Base-by-base conservation (phyloP, 306 rosid species). In the Gleditsia sinensis region DNA sequence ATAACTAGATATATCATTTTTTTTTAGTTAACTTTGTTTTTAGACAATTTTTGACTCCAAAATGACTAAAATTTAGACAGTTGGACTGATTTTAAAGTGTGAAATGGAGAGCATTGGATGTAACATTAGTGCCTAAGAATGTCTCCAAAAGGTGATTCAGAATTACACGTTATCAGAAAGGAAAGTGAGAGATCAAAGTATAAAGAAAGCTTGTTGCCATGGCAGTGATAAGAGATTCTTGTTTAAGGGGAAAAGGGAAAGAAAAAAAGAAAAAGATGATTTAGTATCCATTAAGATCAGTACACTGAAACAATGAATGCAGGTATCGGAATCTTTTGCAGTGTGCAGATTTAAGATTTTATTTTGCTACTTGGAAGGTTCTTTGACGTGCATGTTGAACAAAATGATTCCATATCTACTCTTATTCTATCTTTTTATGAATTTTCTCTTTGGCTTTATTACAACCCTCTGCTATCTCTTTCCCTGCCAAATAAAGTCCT, bases 291-390 rank as follows among this genome's bases (percentile, higher is more conserved):
- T n/a, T 7, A 34, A 4, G 6, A 14, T 27, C 56, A 25, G 32
- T 0, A 7, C 12, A 27, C 5, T 46, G 61, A 46, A 48, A 33
- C 69, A 63, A 63, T n/a, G 65, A 32, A 11, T 4, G 49, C 5
- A 40, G 75, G n/a, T 37, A 9, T 40, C 9, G 67, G 76, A 45
- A 20, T 49, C 49, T 60, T 71, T 57, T 74, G 71, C 60, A 30
- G 69, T 19, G 42, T 58, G 53, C 39, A 23, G 39, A 48, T 8
- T 34, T 64, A 28, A 23, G 39, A 48, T 8, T 34, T 64, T 51
- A 6, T 11, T 61, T 60, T 64, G 50, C 32, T 24, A 25, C 17
- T 54, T 51, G 54, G 65, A 66, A 74, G 53, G 34, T 55, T 75
- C 72, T 39, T 75, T 64, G 72, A 64, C 79, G 72, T 63, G 65